Percentiles rank a stretch among this genome's conserved stretches.
Conservation (phyloP, 352 stramenopile species). For the Paralagenidium karlingii region DNA sequence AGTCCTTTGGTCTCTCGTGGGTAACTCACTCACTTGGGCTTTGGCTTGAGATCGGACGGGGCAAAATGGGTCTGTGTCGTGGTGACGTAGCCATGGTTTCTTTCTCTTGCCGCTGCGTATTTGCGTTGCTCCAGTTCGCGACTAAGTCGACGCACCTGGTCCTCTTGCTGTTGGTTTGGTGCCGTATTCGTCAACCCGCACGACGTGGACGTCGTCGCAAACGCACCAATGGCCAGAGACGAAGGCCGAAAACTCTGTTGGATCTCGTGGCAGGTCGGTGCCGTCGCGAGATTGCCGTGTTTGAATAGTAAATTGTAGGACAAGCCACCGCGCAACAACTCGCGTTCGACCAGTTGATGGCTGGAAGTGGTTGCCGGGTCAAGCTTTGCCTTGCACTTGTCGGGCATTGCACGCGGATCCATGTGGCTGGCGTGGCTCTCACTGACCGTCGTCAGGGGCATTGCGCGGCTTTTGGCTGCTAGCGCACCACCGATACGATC, state of each 20-base stretch:
- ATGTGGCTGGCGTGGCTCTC: conserved; percentile 43
- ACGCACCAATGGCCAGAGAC: conserved; percentile 32
- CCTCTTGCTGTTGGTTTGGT: conserved; percentile 14
- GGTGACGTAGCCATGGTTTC: conserved; percentile 34
- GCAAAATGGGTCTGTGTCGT: conserved; percentile 26
- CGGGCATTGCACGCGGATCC: conserved; percentile 30
- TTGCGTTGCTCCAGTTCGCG: conserved; percentile 36
- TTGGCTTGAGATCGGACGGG: too few relatives aligned
- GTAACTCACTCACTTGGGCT: too few relatives aligned
- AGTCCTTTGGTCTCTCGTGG: too few relatives aligned
- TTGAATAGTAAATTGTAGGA: conserved; percentile 68
- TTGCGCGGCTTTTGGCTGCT: conserved; percentile 16
- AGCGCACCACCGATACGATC: conserved; percentile 50
- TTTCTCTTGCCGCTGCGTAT: conserved; percentile 16
- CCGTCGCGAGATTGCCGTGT: conserved; percentile 28
- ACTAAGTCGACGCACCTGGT: too few relatives aligned
- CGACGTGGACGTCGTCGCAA: conserved; percentile 8
- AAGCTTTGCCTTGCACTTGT: too few relatives aligned
- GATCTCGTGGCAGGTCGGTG: conserved; percentile 29
- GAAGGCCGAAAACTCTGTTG: conserved; percentile 35
- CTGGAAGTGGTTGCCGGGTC: too few relatives aligned
- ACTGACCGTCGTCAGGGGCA: conserved; percentile 26
- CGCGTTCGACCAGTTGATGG: conserved; percentile 29
- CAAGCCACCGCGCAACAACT: conserved; percentile 35
- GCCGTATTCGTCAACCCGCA: conserved; percentile 17